Evolutionary conservation across 73 alveolate species (phyloP).

Genomic region (Diophrys sp.): DNA sequence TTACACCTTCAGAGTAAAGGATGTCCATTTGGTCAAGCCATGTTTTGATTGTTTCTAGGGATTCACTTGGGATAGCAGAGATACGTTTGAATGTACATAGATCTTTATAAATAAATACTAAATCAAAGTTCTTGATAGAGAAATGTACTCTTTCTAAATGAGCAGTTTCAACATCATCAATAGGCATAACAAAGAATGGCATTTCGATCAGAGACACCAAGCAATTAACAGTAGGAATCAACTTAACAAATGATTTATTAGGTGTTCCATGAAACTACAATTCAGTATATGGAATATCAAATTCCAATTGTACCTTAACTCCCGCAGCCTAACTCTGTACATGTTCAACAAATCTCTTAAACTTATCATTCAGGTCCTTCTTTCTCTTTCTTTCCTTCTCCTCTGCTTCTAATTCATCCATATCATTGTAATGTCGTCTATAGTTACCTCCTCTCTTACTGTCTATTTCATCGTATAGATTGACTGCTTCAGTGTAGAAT

Average conservation of each 20-base stretch:
- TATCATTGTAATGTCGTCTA: conserved; percentile 77
- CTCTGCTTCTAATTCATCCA: conserved; percentile 94
- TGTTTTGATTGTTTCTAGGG: conserved; percentile 79
- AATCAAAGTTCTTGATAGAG: conserved; percentile 91
- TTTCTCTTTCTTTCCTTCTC: conserved; percentile 82
- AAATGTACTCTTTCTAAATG: conserved; percentile 93
- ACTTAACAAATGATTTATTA: conserved; percentile 73
- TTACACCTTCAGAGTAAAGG: conserved; percentile 84
- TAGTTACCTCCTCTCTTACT: conserved; percentile 68
- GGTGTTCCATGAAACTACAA: conserved; percentile 91
- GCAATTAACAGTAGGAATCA: conserved; percentile 88
- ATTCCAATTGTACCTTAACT: conserved; percentile 41
- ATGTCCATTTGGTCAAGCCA: conserved; percentile 89
- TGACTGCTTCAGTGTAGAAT: conserved; percentile 92
- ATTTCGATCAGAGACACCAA: conserved; percentile 81
- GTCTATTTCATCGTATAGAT: conserved; percentile 91
- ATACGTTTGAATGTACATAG: conserved; percentile 83
- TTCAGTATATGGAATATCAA: conserved; percentile 86
- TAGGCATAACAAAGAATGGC: conserved; percentile 91
- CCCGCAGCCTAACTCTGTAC: conserved; percentile 71
- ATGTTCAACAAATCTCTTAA: conserved; percentile 72
- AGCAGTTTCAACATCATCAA: conserved; percentile 85
- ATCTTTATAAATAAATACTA: conserved; percentile 90
- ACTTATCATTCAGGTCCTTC: conserved; percentile 75
- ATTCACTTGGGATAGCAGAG: conserved; percentile 84